Evolutionary conservation across 768 basidiomycete species (phyloP).

Genomic region (Lanmaoa rubissima): DNA sequence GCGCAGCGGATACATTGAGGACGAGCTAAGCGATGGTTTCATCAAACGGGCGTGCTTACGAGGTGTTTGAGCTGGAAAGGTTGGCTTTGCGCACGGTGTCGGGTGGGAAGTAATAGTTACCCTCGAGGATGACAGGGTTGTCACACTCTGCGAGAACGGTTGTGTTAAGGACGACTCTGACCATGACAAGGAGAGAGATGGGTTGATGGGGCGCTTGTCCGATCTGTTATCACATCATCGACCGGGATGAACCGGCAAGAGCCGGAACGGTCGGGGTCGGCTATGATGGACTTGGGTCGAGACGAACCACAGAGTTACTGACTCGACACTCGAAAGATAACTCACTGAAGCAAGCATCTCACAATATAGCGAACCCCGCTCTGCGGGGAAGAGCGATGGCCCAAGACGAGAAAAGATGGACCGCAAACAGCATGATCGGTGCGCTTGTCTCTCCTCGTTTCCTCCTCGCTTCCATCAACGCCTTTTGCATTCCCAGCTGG

Average conservation of each 20-base stretch:
- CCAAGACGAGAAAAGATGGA: conserved; percentile 58
- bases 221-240: conserved; percentile 4
- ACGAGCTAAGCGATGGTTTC: conserved; percentile 4
- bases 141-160: conserved; percentile 56
- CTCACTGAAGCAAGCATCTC: background rate
- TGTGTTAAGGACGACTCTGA: conserved; percentile 54
- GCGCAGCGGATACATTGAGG: background rate
- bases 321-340: background rate
- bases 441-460: conserved; percentile 23
- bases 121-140: conserved; percentile 57
- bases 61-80: conserved; percentile 52
- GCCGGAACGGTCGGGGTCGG: conserved; percentile 11
- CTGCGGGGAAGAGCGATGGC: conserved; percentile 69
- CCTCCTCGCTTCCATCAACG: background rate
- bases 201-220: background rate
- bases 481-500: conserved; percentile 56
- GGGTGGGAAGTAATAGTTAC: conserved; percentile 75
- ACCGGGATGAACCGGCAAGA: conserved; percentile 14
- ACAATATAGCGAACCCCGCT: conserved; percentile 39
- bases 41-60: conserved; percentile 35
- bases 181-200: conserved; percentile 13
- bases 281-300: background rate
- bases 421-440: conserved; percentile 83
- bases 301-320: background rate
- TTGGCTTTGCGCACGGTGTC: conserved; percentile 43